phyloP scores from a whole-genome alignment of 2,329 filamentous ascomycete genomes.

The Microdochium trichocladiopsis region DNA sequence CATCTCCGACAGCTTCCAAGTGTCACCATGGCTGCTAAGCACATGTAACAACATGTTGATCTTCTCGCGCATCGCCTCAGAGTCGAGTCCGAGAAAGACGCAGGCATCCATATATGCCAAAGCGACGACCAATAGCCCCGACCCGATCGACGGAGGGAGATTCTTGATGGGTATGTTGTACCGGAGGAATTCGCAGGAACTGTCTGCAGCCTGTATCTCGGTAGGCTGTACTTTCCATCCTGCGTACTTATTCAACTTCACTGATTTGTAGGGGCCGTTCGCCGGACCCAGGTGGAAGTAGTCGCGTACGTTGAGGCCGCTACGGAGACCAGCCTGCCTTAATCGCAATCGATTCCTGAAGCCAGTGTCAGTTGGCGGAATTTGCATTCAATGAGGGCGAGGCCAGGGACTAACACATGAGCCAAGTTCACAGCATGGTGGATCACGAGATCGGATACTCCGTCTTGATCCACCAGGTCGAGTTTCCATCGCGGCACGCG shows the following conservation, averaged over 20 bases:
- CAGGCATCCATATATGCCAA: conserved; percentile 23
- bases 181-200: conserved; percentile 21
- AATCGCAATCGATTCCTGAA: conserved; percentile 18
- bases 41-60: conserved; percentile 21
- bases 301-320: conserved; percentile 18
- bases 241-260: conserved; percentile 17
- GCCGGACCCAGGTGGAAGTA: conserved; percentile 19
- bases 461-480: conserved; percentile 26
- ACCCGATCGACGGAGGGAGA: conserved; percentile 15
- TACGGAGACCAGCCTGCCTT: conserved; percentile 14
- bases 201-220: conserved; percentile 23
- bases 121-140: conserved; percentile 14
- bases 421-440: conserved; percentile 26
- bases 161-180: conserved; percentile 18
- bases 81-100: conserved; percentile 23
- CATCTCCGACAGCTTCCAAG: conserved; percentile 23
- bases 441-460: conserved; percentile 27
- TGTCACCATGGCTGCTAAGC: conserved; percentile 21
- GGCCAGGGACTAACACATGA: conserved; percentile 21
- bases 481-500: conserved; percentile 30
- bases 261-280: conserved; percentile 15
- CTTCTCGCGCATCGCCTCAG: conserved; percentile 20
- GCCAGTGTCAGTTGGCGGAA: neutral
- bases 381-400: neutral
- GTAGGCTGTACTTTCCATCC: conserved; percentile 20